phyloP scores from a whole-genome alignment of 2,329 filamentous ascomycete species.

The Exophiala xenobiotica region DNA sequence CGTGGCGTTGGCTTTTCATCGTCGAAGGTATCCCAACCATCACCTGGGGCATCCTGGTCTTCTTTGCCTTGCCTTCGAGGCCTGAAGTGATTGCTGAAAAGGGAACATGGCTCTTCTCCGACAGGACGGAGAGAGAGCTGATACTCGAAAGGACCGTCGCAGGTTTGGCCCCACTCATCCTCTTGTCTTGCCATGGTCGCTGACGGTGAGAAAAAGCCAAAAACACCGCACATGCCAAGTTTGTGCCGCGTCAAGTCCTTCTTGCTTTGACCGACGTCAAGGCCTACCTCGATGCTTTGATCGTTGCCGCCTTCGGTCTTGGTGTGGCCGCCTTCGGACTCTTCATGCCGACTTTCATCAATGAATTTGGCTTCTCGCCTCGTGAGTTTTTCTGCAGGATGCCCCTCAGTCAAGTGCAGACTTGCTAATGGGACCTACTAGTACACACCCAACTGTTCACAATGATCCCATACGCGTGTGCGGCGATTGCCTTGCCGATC shows the following conservation, averaged over 20 bases:
- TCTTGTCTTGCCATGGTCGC: too few relatives aligned
- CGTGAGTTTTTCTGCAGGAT: conserved; percentile 2
- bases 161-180: too few relatives aligned
- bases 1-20: conserved; percentile 67
- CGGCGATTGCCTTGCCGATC: conserved; percentile 5
- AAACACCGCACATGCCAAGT: conserved; percentile 10
- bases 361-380: conserved; percentile 16
- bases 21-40: conserved; percentile 68
- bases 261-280: conserved; percentile 12
- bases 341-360: conserved; percentile 21
- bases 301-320: conserved; percentile 1
- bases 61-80: conserved; percentile 65
- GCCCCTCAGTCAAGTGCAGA: not conserved
- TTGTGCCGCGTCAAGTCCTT: conserved; percentile 7
- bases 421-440: conserved; percentile 1
- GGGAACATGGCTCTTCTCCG: conserved; percentile 2
- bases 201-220: not conserved
- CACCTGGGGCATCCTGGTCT: conserved; percentile 55
- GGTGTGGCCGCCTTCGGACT: conserved; percentile 11
- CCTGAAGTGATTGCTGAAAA: conserved; percentile 40
- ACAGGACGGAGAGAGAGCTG: not conserved
- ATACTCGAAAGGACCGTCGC: not conserved
- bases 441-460: conserved; percentile 15
- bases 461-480: conserved; percentile 17
- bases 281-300: conserved; percentile 6